Percentiles rank a stretch among this genome's conserved stretches.
These are phyloP conservation scores for Puccinia novopanici DNA, from an alignment of 1,284 basidiomycete genomes.

Conservation along the genomic window DNA sequence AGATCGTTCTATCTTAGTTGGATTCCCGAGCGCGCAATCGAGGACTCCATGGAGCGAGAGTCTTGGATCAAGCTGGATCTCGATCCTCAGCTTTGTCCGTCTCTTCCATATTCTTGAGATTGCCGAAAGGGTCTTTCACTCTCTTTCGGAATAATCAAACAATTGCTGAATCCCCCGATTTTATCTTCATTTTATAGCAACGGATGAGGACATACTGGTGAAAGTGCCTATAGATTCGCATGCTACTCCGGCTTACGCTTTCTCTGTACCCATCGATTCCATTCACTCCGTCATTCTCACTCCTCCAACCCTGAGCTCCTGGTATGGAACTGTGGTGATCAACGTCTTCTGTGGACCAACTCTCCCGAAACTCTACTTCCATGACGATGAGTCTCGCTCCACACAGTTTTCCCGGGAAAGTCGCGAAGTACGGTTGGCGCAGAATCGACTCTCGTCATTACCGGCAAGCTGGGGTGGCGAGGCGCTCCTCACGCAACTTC, in stretches of 20 bases:
- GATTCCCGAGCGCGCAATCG: conserved; percentile 77
- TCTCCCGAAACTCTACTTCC: conserved; percentile 87
- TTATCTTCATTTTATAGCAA: conserved; percentile 9
- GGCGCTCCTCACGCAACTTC: conserved; percentile 50
- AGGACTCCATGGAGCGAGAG: conserved; percentile 60
- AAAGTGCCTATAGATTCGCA: conserved; percentile 38
- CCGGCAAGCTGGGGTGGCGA: conserved; percentile 72
- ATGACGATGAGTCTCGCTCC: conserved; percentile 89
- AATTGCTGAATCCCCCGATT: not conserved
- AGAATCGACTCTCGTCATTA: conserved; percentile 53
- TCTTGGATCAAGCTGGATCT: conserved; percentile 40
- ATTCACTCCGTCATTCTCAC: conserved; percentile 87
- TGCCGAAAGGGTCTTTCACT: no score
- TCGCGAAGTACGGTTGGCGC: conserved; percentile 52
- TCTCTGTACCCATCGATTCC: conserved; percentile 83
- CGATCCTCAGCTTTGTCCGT: conserved; percentile 29
- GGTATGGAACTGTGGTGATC: conserved; percentile 71
- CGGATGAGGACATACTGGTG: conserved; percentile 36
- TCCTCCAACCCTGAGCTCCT: conserved; percentile 78
- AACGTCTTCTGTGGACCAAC: conserved; percentile 87
- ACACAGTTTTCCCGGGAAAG: conserved; percentile 57
- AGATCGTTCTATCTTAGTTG: conserved; percentile 63
- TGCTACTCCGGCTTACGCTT: conserved; percentile 72
- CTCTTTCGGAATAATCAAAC: not conserved
- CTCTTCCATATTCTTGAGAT: not conserved